Conservation (phyloP, 1,284 basidiomycete species). For the Ceratorhiza oryzae-sativae region DNA sequence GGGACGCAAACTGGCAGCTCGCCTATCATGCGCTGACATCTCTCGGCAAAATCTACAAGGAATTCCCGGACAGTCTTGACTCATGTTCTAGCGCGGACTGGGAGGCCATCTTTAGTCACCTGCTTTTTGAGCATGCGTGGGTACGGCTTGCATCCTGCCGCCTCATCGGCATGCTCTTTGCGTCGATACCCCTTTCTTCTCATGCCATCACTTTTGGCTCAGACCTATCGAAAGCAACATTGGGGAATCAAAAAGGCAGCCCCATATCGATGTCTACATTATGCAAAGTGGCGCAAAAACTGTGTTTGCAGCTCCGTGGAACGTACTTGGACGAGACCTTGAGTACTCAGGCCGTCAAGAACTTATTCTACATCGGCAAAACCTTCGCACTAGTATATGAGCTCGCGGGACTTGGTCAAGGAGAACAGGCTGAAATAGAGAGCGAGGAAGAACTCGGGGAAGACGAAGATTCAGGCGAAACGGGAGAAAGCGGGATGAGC, state of each 20-base stretch:
- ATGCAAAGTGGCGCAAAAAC: slow-evolving; percentile 76
- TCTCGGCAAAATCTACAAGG: slow-evolving; percentile 68
- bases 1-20: slow-evolving; percentile 65
- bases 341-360: slow-evolving; percentile 90
- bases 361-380: slow-evolving; percentile 90
- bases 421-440: slow-evolving; percentile 48
- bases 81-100: slow-evolving; percentile 53
- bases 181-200: slow-evolving; percentile 55
- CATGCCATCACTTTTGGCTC: slow-evolving; percentile 49
- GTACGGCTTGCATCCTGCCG: slow-evolving; percentile 85
- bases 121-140: slow-evolving; percentile 95
- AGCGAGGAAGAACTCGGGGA: slow-evolving; percentile 44
- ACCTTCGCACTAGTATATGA: slow-evolving; percentile 67
- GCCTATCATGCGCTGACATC: slow-evolving; percentile 83
- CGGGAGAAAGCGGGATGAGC: slow-evolving; percentile 48
- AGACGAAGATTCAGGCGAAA: slow-evolving; percentile 45
- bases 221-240: slow-evolving; percentile 6
- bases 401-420: slow-evolving; percentile 44
- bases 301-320: slow-evolving; percentile 84
- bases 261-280: slow-evolving; percentile 64
- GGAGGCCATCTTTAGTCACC: slow-evolving; percentile 67
- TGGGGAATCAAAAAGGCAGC: slow-evolving; percentile 51
- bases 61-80: slow-evolving; percentile 63
- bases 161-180: slow-evolving; percentile 77
- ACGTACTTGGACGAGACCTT: slow-evolving; percentile 78